A percentile compares a stretch with the other conserved stretches of the same genome.
Evolutionary conservation across 495 filamentous ascomycete species (phyloP).

Genomic region (Aspergillus incahuasiensis): DNA sequence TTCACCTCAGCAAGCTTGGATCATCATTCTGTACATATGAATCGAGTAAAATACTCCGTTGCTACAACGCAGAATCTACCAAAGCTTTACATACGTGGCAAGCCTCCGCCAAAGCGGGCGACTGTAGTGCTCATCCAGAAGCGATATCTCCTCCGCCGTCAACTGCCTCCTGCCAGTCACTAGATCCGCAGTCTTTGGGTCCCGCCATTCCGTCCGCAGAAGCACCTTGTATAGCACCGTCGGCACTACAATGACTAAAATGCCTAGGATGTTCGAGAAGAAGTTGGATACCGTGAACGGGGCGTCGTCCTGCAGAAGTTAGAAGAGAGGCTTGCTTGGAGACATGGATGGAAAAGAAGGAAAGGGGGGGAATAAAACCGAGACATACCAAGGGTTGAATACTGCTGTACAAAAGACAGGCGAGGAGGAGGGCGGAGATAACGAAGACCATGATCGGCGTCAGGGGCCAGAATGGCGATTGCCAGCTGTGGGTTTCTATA

Average conservation of each 20-base stretch:
- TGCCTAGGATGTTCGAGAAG: constrained; percentile 14
- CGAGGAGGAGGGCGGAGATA: constrained; percentile 4
- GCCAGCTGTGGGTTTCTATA: constrained; percentile 1
- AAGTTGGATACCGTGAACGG: constrained; percentile 14
- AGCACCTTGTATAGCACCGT: constrained; percentile 8
- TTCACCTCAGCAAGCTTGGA: too few relatives aligned
- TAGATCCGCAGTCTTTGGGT: constrained; percentile 23
- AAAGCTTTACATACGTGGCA: constrained; percentile 20
- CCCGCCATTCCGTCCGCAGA: constrained; percentile 16
- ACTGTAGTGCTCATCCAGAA: constrained; percentile 22
- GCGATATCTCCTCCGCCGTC: constrained; percentile 17
- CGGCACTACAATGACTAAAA: neutral
- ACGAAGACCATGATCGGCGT: constrained; percentile 1
- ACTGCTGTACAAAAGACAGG: constrained; percentile 2
- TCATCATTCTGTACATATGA: too few relatives aligned
- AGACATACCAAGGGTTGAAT: constrained; percentile 4
- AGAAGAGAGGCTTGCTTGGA: too few relatives aligned
- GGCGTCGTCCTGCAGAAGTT: neutral
- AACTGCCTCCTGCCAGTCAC: constrained; percentile 19
- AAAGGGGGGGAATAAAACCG: too few relatives aligned
- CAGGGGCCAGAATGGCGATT: constrained; percentile 8
- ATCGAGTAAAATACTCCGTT: neutral
- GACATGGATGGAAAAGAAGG: too few relatives aligned
- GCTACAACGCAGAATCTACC: constrained; percentile 7
- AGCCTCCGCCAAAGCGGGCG: constrained; percentile 20